Base-by-base conservation (phyloP, 768 basidiomycete genomes). In the Amanita phalloides region DNA sequence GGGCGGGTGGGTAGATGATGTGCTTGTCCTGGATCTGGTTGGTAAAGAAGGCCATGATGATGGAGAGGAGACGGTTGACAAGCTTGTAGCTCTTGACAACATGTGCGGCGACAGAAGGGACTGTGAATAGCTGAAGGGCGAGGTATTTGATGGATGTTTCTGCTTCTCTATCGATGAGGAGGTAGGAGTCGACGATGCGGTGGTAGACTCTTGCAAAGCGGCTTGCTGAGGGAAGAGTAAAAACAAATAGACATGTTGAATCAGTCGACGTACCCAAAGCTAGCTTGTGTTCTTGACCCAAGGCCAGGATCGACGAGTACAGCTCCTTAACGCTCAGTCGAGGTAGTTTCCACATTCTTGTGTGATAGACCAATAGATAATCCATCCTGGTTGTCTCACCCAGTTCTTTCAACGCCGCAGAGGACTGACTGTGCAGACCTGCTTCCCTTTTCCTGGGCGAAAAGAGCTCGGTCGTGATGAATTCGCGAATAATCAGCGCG, bases 131-230 rank as follows among this genome's bases (percentile, higher is more conserved):
- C 61, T 96, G 91, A 4, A 95, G 74, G 13, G 90, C 87, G 55
- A 95, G 89, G 62, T 91, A 92, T 61, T 94, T 88, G 71, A 98
- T 86, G 13, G 90, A 93, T 6, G 90, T 91, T 63, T 99, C 96
- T 0, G 90, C 86, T 63, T 99, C 95, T 10, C 94, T 79, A 59
- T 98, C 96, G 20, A 88, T 80, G 42, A 95, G 80, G 7, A 98
- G 81, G 67, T 94, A 97, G 2, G 90, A 81, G 58, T 95, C 90
- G 58, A 94, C 86, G 45, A 97, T 74, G 6, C 84, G 77, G 52
- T 84, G 84, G 66, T 97, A 99, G 8, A 90, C 81, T 49, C 76
- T 78, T 0, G 90, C 85, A 63, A 93, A 92, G 58, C 85, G 87
- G 4, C 84, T 81, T 9, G 89, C 91, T 93, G 47, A 26, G 28